These are phyloP conservation scores for Picea sitchensis DNA, from an alignment of 75 land plant species.

Conservation along the genomic window DNA sequence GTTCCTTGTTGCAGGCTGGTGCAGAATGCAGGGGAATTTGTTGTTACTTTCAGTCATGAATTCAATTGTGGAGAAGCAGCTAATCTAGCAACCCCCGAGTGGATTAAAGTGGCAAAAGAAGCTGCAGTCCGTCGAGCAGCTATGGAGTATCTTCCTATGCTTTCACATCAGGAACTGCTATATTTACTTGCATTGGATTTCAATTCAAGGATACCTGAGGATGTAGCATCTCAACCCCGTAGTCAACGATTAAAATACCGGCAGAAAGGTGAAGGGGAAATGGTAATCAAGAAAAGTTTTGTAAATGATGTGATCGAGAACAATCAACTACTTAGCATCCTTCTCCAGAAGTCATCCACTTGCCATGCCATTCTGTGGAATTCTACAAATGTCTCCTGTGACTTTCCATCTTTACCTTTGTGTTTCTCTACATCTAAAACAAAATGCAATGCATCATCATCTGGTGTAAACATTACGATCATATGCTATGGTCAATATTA, in stretches of 20 bases:
- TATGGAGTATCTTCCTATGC: slow-evolving; percentile 90
- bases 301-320: slow-evolving; percentile 60
- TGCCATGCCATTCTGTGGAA: slow-evolving; percentile 55
- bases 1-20: no score
- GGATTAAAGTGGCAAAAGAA: slow-evolving; percentile 91
- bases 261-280: slow-evolving; percentile 70
- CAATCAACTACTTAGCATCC: slow-evolving; percentile 51
- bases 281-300: slow-evolving; percentile 64
- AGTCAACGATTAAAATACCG: slow-evolving; percentile 72
- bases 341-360: slow-evolving; percentile 51
- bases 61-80: slow-evolving; percentile 98
- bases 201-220: slow-evolving; percentile 47
- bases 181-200: slow-evolving; percentile 70
- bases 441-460: not conserved
- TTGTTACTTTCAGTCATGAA: no score
- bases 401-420: slow-evolving; percentile 7
- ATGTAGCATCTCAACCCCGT: slow-evolving; percentile 33
- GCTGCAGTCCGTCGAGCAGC: slow-evolving; percentile 96
- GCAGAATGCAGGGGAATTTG: no score
- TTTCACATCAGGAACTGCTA: slow-evolving; percentile 93
- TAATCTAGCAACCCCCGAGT: slow-evolving; percentile 94
- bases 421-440: no score
- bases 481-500: not conserved
- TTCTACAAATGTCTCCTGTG: slow-evolving; percentile 15
- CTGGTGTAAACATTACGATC: not conserved